These are phyloP conservation scores for Trichaptum fuscoviolaceum DNA, from an alignment of 768 basidiomycete genomes.

Conservation along the genomic window DNA sequence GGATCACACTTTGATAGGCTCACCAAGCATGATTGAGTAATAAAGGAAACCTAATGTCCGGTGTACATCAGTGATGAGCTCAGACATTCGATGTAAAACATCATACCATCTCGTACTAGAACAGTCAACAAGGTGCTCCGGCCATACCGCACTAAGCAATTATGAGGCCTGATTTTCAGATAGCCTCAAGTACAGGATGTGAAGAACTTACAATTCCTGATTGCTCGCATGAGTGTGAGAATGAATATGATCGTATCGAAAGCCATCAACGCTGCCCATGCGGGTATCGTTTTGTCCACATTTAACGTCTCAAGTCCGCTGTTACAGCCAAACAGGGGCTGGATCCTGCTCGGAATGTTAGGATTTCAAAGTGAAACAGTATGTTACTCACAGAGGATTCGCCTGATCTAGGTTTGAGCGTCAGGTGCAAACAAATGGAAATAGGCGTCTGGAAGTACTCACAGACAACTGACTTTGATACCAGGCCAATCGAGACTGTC, in stretches of 20 bases:
- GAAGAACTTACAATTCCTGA: background rate
- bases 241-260: background rate
- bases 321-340: constrained; percentile 1
- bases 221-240: background rate
- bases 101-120: constrained; percentile 1
- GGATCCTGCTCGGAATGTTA: background rate
- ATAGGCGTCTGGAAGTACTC: background rate
- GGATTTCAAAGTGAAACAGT: background rate
- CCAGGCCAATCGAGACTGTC: background rate
- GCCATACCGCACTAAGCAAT: background rate
- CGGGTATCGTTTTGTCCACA: background rate
- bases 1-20: background rate
- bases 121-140: background rate
- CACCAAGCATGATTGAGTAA: background rate
- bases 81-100: background rate
- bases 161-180: background rate
- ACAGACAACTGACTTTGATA: background rate
- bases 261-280: background rate
- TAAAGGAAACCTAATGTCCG: background rate
- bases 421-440: background rate
- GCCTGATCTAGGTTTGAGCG: background rate
- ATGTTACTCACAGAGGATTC: background rate
- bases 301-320: constrained; percentile 1
- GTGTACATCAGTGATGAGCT: background rate
- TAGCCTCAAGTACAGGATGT: background rate